Base-by-base conservation (phyloP, 1,139 yeast genomes). In the Saccharomyces pastorianus region DNA sequence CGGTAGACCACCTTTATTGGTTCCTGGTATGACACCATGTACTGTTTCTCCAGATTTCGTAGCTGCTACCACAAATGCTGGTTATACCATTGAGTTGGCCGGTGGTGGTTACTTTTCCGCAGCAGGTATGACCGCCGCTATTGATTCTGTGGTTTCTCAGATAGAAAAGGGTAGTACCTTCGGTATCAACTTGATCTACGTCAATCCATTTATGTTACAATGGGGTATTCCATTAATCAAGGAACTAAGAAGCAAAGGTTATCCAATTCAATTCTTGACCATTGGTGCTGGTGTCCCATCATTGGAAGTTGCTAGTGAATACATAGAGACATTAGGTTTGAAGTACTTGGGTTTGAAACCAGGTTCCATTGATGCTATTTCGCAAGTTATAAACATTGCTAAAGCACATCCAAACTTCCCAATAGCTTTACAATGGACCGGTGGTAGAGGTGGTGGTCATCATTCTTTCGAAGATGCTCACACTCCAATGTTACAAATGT, bases 371-470 rank as follows among this genome's bases (percentile, higher is more conserved):
- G 99, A 93, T 63, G 88, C 97, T 48, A 90, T 93, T 65, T 79
- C 84, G 61, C 95, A 87, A 72, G 89, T 84, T 61, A 84, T 93
- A 65, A 76, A 85, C 57, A 93, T 93, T 70, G 99, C 99, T 52
- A 90, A 88, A 71, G 91, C 96, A 53, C 95, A 91, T 75, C 99
- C 99, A 63, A 76, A 72, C 58, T 93, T 95, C 90, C 99, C 99
- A 61, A 88, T 93, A 67, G 91, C 93, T 56, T 78, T 93, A 66
- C 99, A 93, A 79, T 93, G 99, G 99, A 93, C 99, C 60, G 99
- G 98, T 81, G 99, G 99, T 73, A 91, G 99, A 82, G 99, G 97
- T 77, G 99, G 99, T 81, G 99, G 99, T 69, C 99, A 93, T 73
- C 99, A 93, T 75, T 91, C 98, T 55, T 93, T 84, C 70, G 99